These are phyloP conservation scores for Kokia cookei DNA, from an alignment of 441 rosid species.

Conservation along the genomic window DNA sequence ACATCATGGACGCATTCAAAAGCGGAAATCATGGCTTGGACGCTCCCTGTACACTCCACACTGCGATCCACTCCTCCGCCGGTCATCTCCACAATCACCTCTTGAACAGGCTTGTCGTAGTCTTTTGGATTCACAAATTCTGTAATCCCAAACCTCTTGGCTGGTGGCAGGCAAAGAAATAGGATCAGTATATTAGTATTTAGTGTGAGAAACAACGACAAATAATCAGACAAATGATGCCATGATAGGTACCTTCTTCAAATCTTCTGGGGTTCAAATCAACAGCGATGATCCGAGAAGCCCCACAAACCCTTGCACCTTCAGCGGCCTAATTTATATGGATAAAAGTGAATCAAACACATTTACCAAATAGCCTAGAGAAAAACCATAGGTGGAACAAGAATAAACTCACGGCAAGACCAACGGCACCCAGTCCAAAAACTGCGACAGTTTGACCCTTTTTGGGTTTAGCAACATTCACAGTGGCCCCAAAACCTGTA, in stretches of 20 bases:
- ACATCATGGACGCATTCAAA: slow-evolving; percentile 91
- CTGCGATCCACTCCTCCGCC: slow-evolving; percentile 78
- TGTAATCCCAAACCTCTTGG: slow-evolving; percentile 71
- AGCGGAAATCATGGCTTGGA: slow-evolving; percentile 78
- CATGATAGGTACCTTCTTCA: slow-evolving; percentile 34
- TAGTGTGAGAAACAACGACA: background rate
- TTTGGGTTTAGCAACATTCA: slow-evolving; percentile 81
- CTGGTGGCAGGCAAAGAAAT: slow-evolving; percentile 35
- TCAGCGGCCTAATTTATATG: slow-evolving; percentile 53
- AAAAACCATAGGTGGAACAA: background rate
- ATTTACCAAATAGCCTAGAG: background rate
- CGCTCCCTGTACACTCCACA: slow-evolving; percentile 69
- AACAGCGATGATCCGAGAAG: slow-evolving; percentile 78
- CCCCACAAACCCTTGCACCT: slow-evolving; percentile 76
- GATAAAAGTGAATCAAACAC: background rate
- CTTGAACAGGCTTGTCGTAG: slow-evolving; percentile 73
- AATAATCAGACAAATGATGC: background rate
- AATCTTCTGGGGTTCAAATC: slow-evolving; percentile 64
- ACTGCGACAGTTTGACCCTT: slow-evolving; percentile 67
- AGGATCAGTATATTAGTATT: background rate
- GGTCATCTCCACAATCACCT: slow-evolving; percentile 81
- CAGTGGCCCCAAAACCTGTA: slow-evolving; percentile 81
- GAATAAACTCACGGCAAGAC: slow-evolving; percentile 53
- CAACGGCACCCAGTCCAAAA: slow-evolving; percentile 89
- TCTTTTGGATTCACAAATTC: slow-evolving; percentile 85